These are phyloP conservation scores for Arxiozyma bovina DNA, from an alignment of 1,139 yeast genomes.

Conservation along the genomic window DNA sequence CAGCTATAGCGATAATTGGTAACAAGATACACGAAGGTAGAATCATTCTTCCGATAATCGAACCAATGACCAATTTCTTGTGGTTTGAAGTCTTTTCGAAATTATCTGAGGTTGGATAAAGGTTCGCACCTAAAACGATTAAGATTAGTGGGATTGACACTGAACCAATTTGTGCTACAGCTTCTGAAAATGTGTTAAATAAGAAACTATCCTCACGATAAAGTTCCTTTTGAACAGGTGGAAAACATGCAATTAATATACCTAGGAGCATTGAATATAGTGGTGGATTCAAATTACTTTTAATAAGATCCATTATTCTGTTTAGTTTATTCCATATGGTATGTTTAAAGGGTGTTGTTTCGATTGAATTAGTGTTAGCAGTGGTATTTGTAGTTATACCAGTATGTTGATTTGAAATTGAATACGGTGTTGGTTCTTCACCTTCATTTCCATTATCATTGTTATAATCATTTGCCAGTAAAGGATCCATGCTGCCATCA, in stretches of 20 bases:
- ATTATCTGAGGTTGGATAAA: constrained; percentile 56
- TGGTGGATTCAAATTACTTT: constrained; percentile 80
- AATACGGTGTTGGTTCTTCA: not conserved
- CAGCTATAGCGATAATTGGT: constrained; percentile 55
- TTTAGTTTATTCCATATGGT: not conserved
- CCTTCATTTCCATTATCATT: not conserved
- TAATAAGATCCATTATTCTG: constrained; percentile 7
- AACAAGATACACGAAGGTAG: constrained; percentile 55
- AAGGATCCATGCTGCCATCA: not conserved
- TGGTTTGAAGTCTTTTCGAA: constrained; percentile 59
- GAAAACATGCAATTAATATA: constrained; percentile 73
- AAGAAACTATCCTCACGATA: constrained; percentile 60
- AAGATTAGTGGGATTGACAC: constrained; percentile 82
- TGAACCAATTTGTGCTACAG: constrained; percentile 71
- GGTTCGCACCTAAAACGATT: constrained; percentile 66
- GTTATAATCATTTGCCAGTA: not conserved
- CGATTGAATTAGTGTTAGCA: not conserved
- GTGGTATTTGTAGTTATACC: not conserved
- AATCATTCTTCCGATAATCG: constrained; percentile 65
- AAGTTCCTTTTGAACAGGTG: constrained; percentile 55
- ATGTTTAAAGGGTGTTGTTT: not conserved
- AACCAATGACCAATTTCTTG: constrained; percentile 52
- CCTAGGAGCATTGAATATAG: constrained; percentile 84
- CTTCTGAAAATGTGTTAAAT: constrained; percentile 66
- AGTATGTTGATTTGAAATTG: not conserved